A percentile compares a stretch with the other conserved stretches of the same genome.
Evolutionary conservation across 1,284 basidiomycete species (phyloP).

Genomic region (Malassezia restricta): DNA sequence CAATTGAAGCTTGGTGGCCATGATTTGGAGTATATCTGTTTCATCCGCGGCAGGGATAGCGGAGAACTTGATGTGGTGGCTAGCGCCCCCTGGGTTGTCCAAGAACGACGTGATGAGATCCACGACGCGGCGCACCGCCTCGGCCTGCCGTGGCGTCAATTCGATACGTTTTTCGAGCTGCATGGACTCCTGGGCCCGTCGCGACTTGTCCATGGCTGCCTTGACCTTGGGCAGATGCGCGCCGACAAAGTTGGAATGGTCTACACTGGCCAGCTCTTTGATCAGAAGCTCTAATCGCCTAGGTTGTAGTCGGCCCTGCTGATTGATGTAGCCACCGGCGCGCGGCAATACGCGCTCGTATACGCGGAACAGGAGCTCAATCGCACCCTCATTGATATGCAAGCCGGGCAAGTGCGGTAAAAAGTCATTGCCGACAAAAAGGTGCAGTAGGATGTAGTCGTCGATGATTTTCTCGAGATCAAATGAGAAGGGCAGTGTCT

Average conservation of each 20-base stretch:
- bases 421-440: conserved; percentile 96
- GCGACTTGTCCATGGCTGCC: neutral
- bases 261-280: conserved; percentile 74
- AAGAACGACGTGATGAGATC: conserved; percentile 15
- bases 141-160: conserved; percentile 13
- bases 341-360: conserved; percentile 81
- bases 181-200: neutral
- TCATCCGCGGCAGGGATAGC: conserved; percentile 10
- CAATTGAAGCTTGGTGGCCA: neutral
- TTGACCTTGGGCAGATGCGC: conserved; percentile 59
- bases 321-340: conserved; percentile 86
- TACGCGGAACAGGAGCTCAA: conserved; percentile 81
- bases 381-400: conserved; percentile 92
- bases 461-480: conserved; percentile 87
- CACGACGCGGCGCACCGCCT: conserved; percentile 17
- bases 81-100: conserved; percentile 19
- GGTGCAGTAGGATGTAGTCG: conserved; percentile 89
- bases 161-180: neutral
- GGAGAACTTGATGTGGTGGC: conserved; percentile 25
- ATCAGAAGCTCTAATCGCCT: conserved; percentile 72
- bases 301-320: conserved; percentile 70
- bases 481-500: conserved; percentile 54
- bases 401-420: conserved; percentile 88
- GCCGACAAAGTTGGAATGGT: conserved; percentile 76
- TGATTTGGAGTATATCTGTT: conserved; percentile 5